Percentiles rank a stretch among this genome's conserved stretches.
Evolutionary conservation across 2,329 filamentous ascomycete species (phyloP).

Genomic region (Trichophyton simii): DNA sequence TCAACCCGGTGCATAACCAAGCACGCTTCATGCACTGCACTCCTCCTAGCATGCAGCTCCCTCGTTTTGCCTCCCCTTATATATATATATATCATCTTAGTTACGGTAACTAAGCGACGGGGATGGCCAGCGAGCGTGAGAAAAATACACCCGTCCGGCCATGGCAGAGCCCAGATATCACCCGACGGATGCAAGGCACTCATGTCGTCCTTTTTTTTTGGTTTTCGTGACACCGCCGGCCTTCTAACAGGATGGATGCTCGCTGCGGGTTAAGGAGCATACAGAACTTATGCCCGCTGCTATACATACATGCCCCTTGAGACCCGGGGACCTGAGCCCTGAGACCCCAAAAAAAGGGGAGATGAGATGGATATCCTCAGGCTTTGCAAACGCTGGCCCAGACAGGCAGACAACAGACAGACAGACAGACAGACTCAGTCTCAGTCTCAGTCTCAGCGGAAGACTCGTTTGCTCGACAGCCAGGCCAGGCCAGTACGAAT

Average conservation of each 20-base stretch:
- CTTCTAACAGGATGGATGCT: background rate
- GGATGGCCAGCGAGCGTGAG: background rate
- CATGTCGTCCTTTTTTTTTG: background rate
- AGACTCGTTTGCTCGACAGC: background rate
- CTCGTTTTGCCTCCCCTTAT: background rate
- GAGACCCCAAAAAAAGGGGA: background rate
- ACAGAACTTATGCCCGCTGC: background rate
- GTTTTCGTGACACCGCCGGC: background rate
- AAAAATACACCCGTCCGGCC: background rate
- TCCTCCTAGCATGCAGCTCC: background rate
- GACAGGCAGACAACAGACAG: no score
- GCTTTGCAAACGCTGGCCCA: background rate
- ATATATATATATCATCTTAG: background rate
- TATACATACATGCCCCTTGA: background rate
- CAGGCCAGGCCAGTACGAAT: background rate
- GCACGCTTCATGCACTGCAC: background rate
- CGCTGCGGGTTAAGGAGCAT: background rate
- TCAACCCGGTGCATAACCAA: background rate
- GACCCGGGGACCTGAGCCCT: background rate
- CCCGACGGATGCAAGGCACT: conserved; percentile 2
- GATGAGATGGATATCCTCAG: background rate
- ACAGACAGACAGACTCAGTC: no score
- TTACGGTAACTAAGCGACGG: background rate
- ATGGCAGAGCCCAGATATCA: background rate
- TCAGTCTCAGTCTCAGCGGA: background rate